Conservation (phyloP, 2,329 filamentous ascomycete species). For the Cadophora sp. region DNA sequence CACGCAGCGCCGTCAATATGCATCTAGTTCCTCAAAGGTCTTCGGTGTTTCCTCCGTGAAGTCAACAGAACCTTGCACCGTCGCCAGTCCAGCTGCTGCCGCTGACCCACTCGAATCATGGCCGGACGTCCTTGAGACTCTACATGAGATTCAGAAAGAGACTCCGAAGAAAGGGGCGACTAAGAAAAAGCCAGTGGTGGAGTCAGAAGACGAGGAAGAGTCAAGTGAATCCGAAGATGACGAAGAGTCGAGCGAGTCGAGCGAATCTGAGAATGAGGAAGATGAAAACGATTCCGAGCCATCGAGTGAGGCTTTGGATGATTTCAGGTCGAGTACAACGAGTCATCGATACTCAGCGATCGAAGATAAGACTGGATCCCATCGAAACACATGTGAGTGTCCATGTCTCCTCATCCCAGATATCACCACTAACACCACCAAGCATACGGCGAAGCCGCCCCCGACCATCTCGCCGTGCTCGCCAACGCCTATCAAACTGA, state of each 20-base stretch:
- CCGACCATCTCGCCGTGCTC: conserved; percentile 33
- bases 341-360: neutral
- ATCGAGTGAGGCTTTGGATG: neutral
- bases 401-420: neutral
- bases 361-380: neutral
- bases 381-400: neutral
- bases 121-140: conserved; percentile 6
- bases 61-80: too few relatives aligned
- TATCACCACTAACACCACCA: neutral
- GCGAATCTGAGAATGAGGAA: conserved; percentile 9
- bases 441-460: conserved; percentile 12
- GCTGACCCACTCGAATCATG: conserved; percentile 9
- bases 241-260: conserved; percentile 3
- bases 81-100: neutral
- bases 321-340: neutral
- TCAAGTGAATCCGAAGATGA: conserved; percentile 10
- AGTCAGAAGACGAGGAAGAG: neutral
- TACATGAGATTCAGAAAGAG: conserved; percentile 10
- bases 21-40: conserved; percentile 1
- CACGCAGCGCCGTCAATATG: conserved; percentile 16
- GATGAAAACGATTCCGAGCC: conserved; percentile 3
- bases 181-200: neutral
- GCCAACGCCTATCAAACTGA: conserved; percentile 33
- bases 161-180: neutral
- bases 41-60: conserved; percentile 14